Conservation (phyloP, 768 basidiomycete species). For the Termitomyces sp. region DNA sequence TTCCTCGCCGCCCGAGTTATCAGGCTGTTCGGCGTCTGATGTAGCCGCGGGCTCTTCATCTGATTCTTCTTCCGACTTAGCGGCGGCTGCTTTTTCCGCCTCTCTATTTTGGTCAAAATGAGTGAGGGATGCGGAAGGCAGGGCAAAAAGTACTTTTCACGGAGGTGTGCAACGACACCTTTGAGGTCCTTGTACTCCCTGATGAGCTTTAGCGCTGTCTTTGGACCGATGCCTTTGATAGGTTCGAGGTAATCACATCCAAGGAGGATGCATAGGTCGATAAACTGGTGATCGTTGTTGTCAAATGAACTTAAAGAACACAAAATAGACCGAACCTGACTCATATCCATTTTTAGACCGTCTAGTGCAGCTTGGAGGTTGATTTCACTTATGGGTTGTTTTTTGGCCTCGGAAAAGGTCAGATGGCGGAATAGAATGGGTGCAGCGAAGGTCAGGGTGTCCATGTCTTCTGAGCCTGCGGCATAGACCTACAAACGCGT, state of each 20-base stretch:
- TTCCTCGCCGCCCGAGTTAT: conserved; percentile 21
- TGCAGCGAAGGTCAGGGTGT: conserved; percentile 92
- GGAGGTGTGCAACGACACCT: conserved; percentile 69
- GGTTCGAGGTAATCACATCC: conserved; percentile 99
- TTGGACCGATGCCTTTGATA: conserved; percentile 95
- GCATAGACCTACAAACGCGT: conserved; percentile 69
- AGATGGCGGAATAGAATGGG: conserved; percentile 93
- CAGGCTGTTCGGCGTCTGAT: conserved; percentile 39
- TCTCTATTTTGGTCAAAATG: conserved; percentile 24
- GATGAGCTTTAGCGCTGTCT: conserved; percentile 89
- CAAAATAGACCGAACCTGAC: conserved; percentile 47
- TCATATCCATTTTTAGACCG: conserved; percentile 91
- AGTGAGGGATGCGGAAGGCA: neutral
- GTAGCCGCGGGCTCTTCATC: conserved; percentile 36
- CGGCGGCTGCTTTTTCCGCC: conserved; percentile 34
- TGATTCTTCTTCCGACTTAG: conserved; percentile 20
- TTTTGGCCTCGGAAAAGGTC: conserved; percentile 97
- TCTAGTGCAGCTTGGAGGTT: conserved; percentile 75
- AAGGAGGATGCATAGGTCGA: conserved; percentile 92
- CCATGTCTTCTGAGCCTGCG: conserved; percentile 99
- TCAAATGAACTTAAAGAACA: neutral
- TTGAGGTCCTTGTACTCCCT: conserved; percentile 73
- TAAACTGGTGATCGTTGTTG: conserved; percentile 59
- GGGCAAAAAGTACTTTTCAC: conserved; percentile 53
- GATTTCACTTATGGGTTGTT: conserved; percentile 93